Base-by-base conservation (phyloP, 2,329 filamentous ascomycete genomes). In the Alternaria infectoria region DNA sequence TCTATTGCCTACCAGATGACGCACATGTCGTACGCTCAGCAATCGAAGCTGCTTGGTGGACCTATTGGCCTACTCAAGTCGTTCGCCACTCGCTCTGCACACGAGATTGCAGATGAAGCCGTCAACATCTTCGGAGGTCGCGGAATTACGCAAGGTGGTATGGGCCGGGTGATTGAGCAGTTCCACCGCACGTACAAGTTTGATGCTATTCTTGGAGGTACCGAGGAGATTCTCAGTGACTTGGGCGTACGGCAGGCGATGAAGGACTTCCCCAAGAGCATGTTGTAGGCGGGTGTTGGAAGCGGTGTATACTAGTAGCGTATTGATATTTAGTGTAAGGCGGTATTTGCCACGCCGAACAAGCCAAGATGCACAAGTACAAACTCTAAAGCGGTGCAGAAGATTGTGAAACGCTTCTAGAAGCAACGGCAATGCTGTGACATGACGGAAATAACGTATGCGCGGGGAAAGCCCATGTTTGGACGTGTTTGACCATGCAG, bases 91-190 rank as follows among this genome's bases (percentile, higher is more conserved):
- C 87, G 92, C 30, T 88, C 89, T 44, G 91, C 92, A 2, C 91
- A 95, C 77, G 92, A 96, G 74, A 89, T 95, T 70, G 92, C 93
- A 64, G 92, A 96, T 77, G 90, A 94, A 74, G 87, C 92, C 3
- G 90, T 93, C 6, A 93, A 96, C 77, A 94, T 96, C 75, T 96
- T 93, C 80, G 93, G 93, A 50, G 93, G 93, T 7, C 86, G 93
- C 58, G 93, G 89, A 4, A 80, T 96, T 9, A 96, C 93, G 1
- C 90, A 93, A 81, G 87, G 87, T 0, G 93, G 93, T 15, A 96
- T 96, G 93, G 93, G 93, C 51, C 86, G 87, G 55, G 86, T 93
- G 30, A 89, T 96, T 65, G 93, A 96, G 82, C 91, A 92, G 86
- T 96, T 96, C 82, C 88, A 95, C 79, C 85, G 92, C 50, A 93